A percentile compares a stretch with the other conserved stretches of the same genome.
These are phyloP conservation scores for Tuber brumale DNA, from an alignment of 495 filamentous ascomycete genomes.

Conservation along the genomic window DNA sequence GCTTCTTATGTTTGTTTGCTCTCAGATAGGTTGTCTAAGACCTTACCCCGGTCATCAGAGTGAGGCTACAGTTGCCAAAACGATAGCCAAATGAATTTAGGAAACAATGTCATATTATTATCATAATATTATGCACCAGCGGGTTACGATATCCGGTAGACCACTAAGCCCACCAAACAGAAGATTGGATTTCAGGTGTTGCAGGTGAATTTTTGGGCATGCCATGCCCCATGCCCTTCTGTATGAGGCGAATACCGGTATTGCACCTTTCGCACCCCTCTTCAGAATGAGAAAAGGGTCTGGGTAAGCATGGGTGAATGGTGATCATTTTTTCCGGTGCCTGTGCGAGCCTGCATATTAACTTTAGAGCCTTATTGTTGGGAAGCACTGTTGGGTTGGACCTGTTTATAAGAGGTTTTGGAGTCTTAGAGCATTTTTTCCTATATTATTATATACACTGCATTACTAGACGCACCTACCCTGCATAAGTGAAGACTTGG, in stretches of 20 bases:
- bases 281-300: not conserved
- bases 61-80: not conserved
- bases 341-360: not conserved
- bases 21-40: not conserved
- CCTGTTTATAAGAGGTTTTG: not conserved
- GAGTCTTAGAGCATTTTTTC: not conserved
- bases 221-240: not conserved
- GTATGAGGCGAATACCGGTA: not conserved
- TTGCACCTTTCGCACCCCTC: not conserved
- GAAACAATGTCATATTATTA: not conserved
- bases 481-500: not conserved
- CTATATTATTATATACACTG: not conserved
- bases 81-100: not conserved
- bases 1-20: not conserved
- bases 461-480: not conserved
- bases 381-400: conserved; percentile 4
- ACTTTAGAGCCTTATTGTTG: not conserved
- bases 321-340: not conserved
- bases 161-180: not conserved
- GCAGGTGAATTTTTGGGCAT: not conserved
- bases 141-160: not conserved
- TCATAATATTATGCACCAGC: not conserved
- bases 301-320: not conserved
- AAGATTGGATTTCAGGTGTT: not conserved
- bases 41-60: not conserved